Evolutionary conservation across 2,329 filamentous ascomycete species (phyloP), one percentile per base, ranked within the genome.

Genomic region (Nemania sp.): DNA sequence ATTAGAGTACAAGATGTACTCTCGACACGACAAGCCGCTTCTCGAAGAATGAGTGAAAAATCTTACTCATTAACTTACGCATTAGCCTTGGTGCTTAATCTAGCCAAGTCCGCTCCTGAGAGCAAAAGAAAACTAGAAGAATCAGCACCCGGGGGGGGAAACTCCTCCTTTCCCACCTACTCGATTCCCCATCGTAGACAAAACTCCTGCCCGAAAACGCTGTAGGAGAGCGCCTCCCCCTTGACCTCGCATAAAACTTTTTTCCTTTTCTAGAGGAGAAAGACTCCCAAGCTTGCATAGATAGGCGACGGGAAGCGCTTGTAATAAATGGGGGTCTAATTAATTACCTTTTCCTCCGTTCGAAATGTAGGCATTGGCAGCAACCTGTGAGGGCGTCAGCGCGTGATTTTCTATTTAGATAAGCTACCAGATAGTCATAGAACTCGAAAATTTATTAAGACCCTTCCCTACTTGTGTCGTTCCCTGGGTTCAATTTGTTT

Each of bases 1-100:
- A 10, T 79, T 85, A 4, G 88, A 90, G 78, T 89, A 87, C 79
- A 86, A 86, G 77, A 87, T 88, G 84, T 90, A 89, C 76, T 88
- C 87, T 57, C 80, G 87, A 35, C 86, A 89, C 73, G 84, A 89
- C 75, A 85, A 85, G 77, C 85, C 74, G 38, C 72, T 85, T 1
- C 75, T 78, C 2, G 80, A 82, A n/a, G 79, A 80, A 54, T 76
- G 76, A 60, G 64, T 15, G 18, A 20, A 47, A 47, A 47, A 20
- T 8, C 45, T 24, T 20, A 47, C 18, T 22, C 10, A 22, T 47
- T 7, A 24, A 24, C n/a, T 24, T 20, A 47, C 38, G 11, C 5
- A 41, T 15, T 41, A 5, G 15, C 38, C 38, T 41, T 41, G 38
- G 13, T 41, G 38, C 45, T 24, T 47, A 20, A 47, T 11, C 18